Evolutionary conservation across 23 red algal species (phyloP).

Genomic region (Gracilaria caudata): DNA sequence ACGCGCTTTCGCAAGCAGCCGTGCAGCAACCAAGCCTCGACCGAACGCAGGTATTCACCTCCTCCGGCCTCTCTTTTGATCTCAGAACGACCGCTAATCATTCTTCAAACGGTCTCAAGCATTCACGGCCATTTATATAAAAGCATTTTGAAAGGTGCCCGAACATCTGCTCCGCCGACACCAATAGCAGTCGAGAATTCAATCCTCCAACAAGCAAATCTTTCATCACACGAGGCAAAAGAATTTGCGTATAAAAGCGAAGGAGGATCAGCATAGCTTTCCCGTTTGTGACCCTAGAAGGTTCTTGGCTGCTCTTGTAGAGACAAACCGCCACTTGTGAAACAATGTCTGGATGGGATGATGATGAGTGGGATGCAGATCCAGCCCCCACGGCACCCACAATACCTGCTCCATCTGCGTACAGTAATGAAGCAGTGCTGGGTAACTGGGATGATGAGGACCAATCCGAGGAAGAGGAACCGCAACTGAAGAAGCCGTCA

Average conservation of each 20-base stretch:
- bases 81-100: neutral
- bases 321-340: neutral
- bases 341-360: slow-evolving; percentile 57
- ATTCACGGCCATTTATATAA: too few relatives aligned
- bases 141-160: too few relatives aligned
- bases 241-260: neutral
- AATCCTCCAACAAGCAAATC: neutral
- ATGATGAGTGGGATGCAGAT: slow-evolving; percentile 49
- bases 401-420: neutral
- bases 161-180: too few relatives aligned
- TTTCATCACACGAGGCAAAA: neutral
- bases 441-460: slow-evolving; percentile 73
- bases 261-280: neutral
- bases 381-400: neutral
- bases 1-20: too few relatives aligned
- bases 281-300: neutral
- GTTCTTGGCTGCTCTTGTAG: neutral
- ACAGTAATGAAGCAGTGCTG: neutral
- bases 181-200: too few relatives aligned
- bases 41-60: too few relatives aligned
- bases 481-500: slow-evolving; percentile 41
- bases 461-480: slow-evolving; percentile 17
- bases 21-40: too few relatives aligned
- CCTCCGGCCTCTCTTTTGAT: neutral
- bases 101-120: too few relatives aligned